phyloP scores from a whole-genome alignment of 1,284 basidiomycete genomes.

The Cerioporus squamosus region DNA sequence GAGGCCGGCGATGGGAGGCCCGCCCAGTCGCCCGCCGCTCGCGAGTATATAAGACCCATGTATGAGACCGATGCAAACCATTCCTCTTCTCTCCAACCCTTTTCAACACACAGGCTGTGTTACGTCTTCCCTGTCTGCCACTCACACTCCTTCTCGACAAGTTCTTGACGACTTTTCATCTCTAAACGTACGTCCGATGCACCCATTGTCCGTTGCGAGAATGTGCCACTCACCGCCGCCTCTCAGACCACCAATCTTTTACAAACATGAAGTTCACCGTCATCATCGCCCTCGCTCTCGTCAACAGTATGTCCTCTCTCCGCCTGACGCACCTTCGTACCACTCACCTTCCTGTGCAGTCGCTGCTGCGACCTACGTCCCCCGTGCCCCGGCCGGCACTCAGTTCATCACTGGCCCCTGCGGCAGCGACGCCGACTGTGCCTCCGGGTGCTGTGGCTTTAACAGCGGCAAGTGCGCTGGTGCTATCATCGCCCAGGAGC shows the following conservation, averaged over 20 bases:
- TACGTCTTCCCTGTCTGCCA: conserved; percentile 7
- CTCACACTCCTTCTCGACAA: conserved; percentile 8
- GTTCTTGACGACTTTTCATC: conserved; percentile 6
- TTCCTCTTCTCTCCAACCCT: conserved; percentile 8
- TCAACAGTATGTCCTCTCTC: conserved; percentile 8
- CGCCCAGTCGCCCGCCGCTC: not conserved
- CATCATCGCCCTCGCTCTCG: conserved; percentile 11
- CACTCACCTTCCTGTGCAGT: not conserved
- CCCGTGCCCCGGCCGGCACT: conserved; percentile 5
- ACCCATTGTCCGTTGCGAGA: not conserved
- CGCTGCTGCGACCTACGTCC: conserved; percentile 13
- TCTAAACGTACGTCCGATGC: not conserved
- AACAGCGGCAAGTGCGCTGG: conserved; percentile 13
- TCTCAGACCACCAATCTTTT: conserved; percentile 1
- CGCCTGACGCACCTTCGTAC: not conserved
- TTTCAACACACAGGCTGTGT: conserved; percentile 12
- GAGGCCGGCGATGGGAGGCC: not conserved
- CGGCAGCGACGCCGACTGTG: conserved; percentile 13
- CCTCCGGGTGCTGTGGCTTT: conserved; percentile 17
- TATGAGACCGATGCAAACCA: not conserved
- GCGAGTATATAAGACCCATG: not conserved
- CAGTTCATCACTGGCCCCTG: conserved; percentile 19
- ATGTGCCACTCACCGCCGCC: not conserved
- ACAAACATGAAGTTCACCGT: conserved; percentile 14
- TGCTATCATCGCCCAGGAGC: conserved; percentile 10